Conservation (phyloP, 495 filamentous ascomycete genomes). For the Daldinia bambusicola region DNA sequence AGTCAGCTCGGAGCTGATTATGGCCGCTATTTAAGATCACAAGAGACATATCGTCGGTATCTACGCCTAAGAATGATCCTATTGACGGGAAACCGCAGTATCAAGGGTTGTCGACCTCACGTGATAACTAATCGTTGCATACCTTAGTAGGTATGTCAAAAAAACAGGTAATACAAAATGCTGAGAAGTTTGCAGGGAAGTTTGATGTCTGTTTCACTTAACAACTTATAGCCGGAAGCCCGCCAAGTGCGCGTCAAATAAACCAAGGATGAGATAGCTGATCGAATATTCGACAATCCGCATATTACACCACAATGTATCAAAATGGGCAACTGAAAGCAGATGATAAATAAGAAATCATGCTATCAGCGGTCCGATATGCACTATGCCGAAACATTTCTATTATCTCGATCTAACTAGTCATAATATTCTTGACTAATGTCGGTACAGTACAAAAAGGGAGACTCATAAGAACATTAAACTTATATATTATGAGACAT, state of each 20-base stretch:
- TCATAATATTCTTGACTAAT: not conserved
- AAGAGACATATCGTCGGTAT: not conserved
- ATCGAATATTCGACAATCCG: too few species aligned
- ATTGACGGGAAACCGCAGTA: not conserved
- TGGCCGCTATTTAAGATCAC: not conserved
- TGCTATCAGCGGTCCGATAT: not conserved
- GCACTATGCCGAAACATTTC: too few species aligned
- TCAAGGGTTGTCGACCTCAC: not conserved
- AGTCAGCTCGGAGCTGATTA: not conserved
- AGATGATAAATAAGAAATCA: not conserved
- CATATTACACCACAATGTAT: not conserved
- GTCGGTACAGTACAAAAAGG: not conserved
- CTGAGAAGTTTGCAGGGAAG: too few species aligned
- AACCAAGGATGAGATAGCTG: too few species aligned
- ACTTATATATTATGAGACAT: not conserved
- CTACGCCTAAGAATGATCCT: not conserved
- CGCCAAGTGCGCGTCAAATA: too few species aligned
- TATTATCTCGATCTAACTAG: not conserved
- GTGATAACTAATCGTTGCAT: not conserved
- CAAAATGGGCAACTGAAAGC: not conserved
- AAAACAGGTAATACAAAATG: too few species aligned
- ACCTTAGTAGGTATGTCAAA: too few species aligned
- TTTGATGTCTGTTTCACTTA: too few species aligned
- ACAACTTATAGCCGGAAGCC: too few species aligned
- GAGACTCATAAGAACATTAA: not conserved